Evolutionary conservation across 2,329 filamentous ascomycete genomes (phyloP).

Genomic region (Dactylonectria estremocensis): DNA sequence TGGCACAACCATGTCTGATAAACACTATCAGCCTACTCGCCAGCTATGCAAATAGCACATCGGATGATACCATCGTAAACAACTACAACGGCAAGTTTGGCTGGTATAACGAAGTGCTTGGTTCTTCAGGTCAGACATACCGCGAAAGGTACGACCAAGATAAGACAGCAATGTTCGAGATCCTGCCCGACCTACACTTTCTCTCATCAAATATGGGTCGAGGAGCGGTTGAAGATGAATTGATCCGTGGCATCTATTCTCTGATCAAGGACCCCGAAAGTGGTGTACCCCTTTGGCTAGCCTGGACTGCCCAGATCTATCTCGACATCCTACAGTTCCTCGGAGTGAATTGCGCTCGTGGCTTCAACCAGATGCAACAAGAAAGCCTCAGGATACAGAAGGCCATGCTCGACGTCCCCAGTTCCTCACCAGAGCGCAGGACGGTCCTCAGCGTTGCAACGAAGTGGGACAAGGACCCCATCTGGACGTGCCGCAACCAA

Average conservation of each 20-base stretch:
- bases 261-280: not conserved
- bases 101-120: constrained; percentile 35
- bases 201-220: constrained; percentile 19
- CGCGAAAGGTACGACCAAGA: constrained; percentile 32
- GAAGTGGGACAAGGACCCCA: constrained; percentile 34
- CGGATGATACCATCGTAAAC: not conserved
- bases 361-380: constrained; percentile 16
- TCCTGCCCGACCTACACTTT: constrained; percentile 30
- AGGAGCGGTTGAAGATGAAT: constrained; percentile 37
- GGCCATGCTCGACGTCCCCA: constrained; percentile 28
- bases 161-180: constrained; percentile 26
- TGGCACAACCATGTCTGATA: constrained; percentile 9
- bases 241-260: constrained; percentile 28
- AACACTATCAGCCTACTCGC: constrained; percentile 24
- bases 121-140: not conserved
- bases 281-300: constrained; percentile 32
- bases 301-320: constrained; percentile 37
- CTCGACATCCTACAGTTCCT: constrained; percentile 37
- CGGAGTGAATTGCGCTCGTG: not conserved
- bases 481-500: constrained; percentile 8
- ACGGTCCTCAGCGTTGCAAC: constrained; percentile 20
- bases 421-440: not conserved
- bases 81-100: constrained; percentile 41
- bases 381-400: constrained; percentile 38
- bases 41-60: not conserved